Evolutionary conservation across 2,329 filamentous ascomycete genomes (phyloP).

Genomic region (Clathrospora elynae): DNA sequence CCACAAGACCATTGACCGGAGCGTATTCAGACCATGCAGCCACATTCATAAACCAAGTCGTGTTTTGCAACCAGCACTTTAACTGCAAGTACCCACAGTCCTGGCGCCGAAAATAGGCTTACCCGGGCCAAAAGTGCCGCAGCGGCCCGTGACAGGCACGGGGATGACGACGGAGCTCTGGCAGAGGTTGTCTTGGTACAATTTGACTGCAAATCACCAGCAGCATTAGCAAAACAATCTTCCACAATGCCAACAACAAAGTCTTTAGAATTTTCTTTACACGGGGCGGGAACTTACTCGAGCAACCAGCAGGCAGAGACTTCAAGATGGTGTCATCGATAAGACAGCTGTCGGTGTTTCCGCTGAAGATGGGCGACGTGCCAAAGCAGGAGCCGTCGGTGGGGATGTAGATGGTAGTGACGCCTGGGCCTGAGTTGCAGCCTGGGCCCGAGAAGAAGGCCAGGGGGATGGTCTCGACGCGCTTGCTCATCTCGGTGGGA

Average conservation of each 20-base stretch:
- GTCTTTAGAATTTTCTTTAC: too few species aligned
- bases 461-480: constrained; percentile 19
- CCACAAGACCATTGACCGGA: not conserved
- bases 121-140: constrained; percentile 16
- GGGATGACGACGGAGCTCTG: constrained; percentile 6
- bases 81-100: constrained; percentile 19
- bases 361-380: constrained; percentile 20
- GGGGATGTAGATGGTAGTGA: constrained; percentile 20
- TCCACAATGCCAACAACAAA: too few species aligned
- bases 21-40: too few species aligned
- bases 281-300: constrained; percentile 10
- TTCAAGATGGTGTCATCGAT: constrained; percentile 3
- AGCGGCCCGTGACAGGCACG: constrained; percentile 7
- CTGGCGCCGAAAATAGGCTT: constrained; percentile 17
- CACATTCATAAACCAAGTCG: not conserved
- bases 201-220: too few species aligned
- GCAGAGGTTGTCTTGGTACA: constrained; percentile 12
- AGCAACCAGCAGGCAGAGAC: constrained; percentile 16
- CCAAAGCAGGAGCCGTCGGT: constrained; percentile 21
- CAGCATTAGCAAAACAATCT: constrained; percentile 1
- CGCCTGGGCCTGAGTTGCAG: constrained; percentile 12
- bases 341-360: constrained; percentile 17
- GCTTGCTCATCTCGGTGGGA: constrained; percentile 9
- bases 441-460: constrained; percentile 16
- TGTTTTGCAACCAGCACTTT: not conserved